These are phyloP conservation scores for Annulohypoxylon nitens DNA, from an alignment of 495 filamentous ascomycete species.

Conservation along the genomic window DNA sequence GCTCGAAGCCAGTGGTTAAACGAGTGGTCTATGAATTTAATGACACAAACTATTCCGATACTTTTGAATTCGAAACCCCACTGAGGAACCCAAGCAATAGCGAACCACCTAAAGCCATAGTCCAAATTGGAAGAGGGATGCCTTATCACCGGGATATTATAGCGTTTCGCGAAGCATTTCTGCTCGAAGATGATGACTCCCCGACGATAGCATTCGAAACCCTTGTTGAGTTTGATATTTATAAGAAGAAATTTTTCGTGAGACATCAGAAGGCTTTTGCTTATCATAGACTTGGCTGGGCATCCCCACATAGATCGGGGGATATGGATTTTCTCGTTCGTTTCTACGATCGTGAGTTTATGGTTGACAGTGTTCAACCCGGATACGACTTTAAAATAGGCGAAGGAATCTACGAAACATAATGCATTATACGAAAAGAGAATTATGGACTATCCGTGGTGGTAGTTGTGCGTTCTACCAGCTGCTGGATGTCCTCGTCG, in stretches of 20 bases:
- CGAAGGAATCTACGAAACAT: not conserved
- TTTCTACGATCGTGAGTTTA: constrained; percentile 20
- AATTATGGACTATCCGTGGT: not conserved
- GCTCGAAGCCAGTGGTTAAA: constrained; percentile 1
- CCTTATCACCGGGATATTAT: constrained; percentile 42
- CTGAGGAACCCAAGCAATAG: not conserved
- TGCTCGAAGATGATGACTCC: not conserved
- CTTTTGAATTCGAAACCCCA: constrained; percentile 25
- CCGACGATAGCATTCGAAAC: not conserved
- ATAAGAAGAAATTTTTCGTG: constrained; percentile 32
- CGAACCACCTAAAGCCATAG: not conserved
- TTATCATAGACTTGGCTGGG: constrained; percentile 24
- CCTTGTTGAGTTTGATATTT: constrained; percentile 43
- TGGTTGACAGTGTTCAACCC: constrained; percentile 18
- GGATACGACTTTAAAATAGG: constrained; percentile 28
- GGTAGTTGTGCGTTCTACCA: not conserved
- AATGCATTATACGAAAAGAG: not conserved
- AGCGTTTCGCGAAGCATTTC: constrained; percentile 24
- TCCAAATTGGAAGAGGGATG: constrained; percentile 29
- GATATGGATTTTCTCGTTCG: constrained; percentile 36
- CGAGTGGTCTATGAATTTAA: constrained; percentile 38
- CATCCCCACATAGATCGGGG: not conserved
- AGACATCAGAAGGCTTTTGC: constrained; percentile 14
- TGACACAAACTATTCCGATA: constrained; percentile 10
- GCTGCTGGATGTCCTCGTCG: not conserved